Conservation (phyloP, 805 yeast species). For the Blastobotrys muscicola region DNA sequence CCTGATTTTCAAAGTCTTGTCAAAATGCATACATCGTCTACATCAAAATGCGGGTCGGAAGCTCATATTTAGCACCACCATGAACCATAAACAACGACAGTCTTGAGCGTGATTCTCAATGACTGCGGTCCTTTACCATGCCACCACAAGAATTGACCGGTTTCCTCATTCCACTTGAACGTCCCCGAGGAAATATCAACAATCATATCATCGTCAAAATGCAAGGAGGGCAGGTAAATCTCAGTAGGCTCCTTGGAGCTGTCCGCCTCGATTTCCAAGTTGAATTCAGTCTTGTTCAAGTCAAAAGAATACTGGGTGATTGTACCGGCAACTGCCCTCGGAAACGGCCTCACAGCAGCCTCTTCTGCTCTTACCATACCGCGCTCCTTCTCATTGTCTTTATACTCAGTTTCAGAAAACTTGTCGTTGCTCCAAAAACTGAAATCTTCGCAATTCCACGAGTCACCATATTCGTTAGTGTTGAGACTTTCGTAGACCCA, state of each 20-base stretch:
- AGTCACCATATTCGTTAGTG: slow-evolving; percentile 78
- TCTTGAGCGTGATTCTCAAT: slow-evolving; percentile 3
- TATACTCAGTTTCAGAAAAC: too few relatives aligned
- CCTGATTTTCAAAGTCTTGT: too few relatives aligned
- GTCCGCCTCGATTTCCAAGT: slow-evolving; percentile 35
- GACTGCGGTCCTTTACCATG: slow-evolving; percentile 30
- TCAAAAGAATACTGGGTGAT: slow-evolving; percentile 52
- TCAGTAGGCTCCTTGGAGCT: slow-evolving; percentile 37
- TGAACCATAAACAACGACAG: not conserved
- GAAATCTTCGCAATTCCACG: slow-evolving; percentile 91
- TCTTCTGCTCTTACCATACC: slow-evolving; percentile 37
- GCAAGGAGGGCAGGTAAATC: slow-evolving; percentile 64
- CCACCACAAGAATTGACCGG: slow-evolving; percentile 62
- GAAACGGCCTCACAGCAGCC: slow-evolving; percentile 72
- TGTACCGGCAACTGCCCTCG: slow-evolving; percentile 53
- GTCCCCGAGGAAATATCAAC: slow-evolving; percentile 49
- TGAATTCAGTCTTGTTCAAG: slow-evolving; percentile 37
- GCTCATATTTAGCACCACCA: too few relatives aligned
- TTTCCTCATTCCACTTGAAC: slow-evolving; percentile 40
- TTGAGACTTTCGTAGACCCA: slow-evolving; percentile 80
- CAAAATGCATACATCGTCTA: too few relatives aligned
- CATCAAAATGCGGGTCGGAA: too few relatives aligned
- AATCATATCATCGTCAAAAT: slow-evolving; percentile 44
- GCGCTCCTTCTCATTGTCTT: not conserved
- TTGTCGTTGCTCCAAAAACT: slow-evolving; percentile 65